Evolutionary conservation across 371 early-diverging fungal genomes (phyloP), one percentile per base, ranked within the genome.

Genomic region (Dinochytrium kinnereticum): DNA sequence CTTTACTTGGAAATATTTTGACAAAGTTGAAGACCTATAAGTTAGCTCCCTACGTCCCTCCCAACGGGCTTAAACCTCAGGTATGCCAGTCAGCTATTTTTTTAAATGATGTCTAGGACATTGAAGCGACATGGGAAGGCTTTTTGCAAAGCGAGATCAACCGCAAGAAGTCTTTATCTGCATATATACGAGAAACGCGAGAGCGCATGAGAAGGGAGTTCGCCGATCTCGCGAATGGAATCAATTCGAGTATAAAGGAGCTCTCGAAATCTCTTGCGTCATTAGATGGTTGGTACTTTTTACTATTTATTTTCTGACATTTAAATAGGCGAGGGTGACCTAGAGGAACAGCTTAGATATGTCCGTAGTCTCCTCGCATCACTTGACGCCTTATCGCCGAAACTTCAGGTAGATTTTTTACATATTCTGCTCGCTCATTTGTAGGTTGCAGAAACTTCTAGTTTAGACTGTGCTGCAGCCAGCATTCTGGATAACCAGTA

Each of bases 11-110:
- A 36, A 96, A 98, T 77, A 96, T 98, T 71, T 94, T 95, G 73
- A 97, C 95, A 33, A 98, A 96, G 84, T 87, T 95, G 19, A 93
- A 92, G 76, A 97, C 98, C 0, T 98, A 97, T 78, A 92, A 96
- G 39, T 80, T 97, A 50, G 85, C 87, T 40, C 90, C 94, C 0
- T 97, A 96, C 76, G 79, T 82, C 67, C 96, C 98, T 24, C 95
- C 94, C 49, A 80, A 82, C 1, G 96, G 94, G 0, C 73, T 92
- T 38, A 86, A 91, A 0, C 82, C 89, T 5, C 33, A 34, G 36
- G 69, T 77, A n/a, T 57, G 61, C 34, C 10, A 39, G 70, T 7
- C 7, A n/a, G 21, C 33, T 55, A 68, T 28, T n/a, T 38, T 59
- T 55, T 33, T 1, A 51, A 24, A 34, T 73, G 66, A 71, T 10